phyloP scores from a whole-genome alignment of 371 early-diverging fungal species.

The Circinella minor region DNA sequence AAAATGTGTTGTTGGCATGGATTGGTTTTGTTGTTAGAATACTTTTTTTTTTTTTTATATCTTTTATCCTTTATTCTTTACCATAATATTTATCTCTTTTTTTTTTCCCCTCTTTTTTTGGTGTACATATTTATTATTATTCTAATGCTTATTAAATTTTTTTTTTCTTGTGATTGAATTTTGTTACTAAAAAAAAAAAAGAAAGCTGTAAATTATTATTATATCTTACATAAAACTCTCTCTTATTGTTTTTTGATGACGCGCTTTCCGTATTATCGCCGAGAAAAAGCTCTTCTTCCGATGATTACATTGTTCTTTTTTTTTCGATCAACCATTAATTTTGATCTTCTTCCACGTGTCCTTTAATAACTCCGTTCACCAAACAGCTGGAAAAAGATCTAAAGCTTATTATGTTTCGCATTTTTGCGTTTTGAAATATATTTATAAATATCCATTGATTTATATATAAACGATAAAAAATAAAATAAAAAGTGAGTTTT shows the following conservation, averaged over 20 bases:
- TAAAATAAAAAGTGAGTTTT: too few relatives aligned
- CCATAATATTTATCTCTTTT: conserved; percentile 1
- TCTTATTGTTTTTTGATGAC: background rate
- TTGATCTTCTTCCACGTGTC: conserved; percentile 14
- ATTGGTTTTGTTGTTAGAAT: conserved; percentile 16
- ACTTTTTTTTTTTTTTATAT: background rate
- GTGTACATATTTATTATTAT: background rate
- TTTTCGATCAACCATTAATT: background rate
- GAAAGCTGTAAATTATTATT: too few relatives aligned
- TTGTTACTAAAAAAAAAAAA: too few relatives aligned
- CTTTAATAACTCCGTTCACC: background rate
- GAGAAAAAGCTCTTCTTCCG: background rate
- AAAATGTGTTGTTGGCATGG: conserved; percentile 9
- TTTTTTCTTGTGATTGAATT: too few relatives aligned
- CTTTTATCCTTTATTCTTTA: background rate
- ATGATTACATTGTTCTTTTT: background rate
- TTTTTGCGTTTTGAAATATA: too few relatives aligned
- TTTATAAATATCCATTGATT: too few relatives aligned
- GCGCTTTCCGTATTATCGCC: background rate
- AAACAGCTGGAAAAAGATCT: background rate
- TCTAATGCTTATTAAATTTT: too few relatives aligned
- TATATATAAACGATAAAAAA: too few relatives aligned
- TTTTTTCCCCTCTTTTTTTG: background rate
- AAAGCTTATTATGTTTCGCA: background rate
- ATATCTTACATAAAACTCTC: too few relatives aligned